Evolutionary conservation across 2,329 filamentous ascomycete genomes (phyloP).

Genomic region (Pseudogymnoascus sp.): DNA sequence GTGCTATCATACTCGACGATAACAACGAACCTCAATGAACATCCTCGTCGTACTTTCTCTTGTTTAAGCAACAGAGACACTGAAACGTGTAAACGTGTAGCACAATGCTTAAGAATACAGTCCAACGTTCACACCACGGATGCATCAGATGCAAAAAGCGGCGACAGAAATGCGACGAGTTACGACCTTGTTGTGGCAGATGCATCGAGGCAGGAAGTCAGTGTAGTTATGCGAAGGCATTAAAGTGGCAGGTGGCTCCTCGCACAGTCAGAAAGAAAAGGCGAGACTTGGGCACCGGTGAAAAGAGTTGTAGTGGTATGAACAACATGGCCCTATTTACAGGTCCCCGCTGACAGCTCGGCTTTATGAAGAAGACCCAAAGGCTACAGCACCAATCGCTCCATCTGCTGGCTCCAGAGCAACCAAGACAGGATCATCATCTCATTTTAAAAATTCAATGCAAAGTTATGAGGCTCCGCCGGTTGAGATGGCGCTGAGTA

Average conservation of each 20-base stretch:
- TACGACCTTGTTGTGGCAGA: conserved; percentile 34
- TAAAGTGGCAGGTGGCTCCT: conserved; percentile 37
- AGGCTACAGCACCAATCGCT: not conserved
- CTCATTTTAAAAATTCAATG: not conserved
- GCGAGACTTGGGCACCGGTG: conserved; percentile 30
- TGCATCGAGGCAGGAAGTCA: conserved; percentile 30
- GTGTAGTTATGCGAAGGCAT: conserved; percentile 35
- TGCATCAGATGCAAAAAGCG: conserved; percentile 38
- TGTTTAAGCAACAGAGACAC: not conserved
- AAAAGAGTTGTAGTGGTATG: conserved; percentile 29
- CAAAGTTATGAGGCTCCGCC: not conserved
- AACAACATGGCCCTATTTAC: not conserved
- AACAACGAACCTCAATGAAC: not conserved
- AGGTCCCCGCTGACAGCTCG: not conserved
- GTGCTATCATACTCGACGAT: not conserved
- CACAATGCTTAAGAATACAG: not conserved
- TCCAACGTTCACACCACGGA: conserved; percentile 33
- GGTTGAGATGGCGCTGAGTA: conserved; percentile 22
- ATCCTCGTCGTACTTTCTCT: too few species aligned
- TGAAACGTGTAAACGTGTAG: not conserved
- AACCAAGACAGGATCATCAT: not conserved
- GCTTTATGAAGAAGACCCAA: not conserved
- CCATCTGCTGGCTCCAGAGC: not conserved
- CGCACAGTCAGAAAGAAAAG: conserved; percentile 33
- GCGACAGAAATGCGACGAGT: conserved; percentile 39